A percentile compares a stretch with the other conserved stretches of the same genome.
These are phyloP conservation scores for Synchytrium microbalum DNA, from an alignment of 371 early-diverging fungal genomes.

Conservation along the genomic window DNA sequence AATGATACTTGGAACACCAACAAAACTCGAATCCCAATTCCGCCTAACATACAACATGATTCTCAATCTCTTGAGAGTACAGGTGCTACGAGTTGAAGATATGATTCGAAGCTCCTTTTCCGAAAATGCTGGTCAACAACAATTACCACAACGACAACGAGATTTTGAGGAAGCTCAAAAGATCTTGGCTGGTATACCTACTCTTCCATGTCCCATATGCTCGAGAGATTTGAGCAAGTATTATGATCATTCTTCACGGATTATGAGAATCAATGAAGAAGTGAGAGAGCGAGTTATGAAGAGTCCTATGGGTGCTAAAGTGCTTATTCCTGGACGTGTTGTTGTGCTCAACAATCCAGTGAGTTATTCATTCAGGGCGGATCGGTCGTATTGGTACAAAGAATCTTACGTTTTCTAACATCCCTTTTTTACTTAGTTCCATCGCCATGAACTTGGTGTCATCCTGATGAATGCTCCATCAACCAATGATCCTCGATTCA, in stretches of 20 bases:
- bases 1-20: constrained; percentile 68
- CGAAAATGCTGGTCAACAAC: constrained; percentile 98
- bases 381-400: neutral
- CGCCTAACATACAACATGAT: constrained; percentile 56
- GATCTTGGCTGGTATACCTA: too few relatives aligned
- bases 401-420: neutral
- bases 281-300: constrained; percentile 56
- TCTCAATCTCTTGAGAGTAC: constrained; percentile 72
- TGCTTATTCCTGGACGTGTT: too few relatives aligned
- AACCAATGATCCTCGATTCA: constrained; percentile 1
- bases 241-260: too few relatives aligned
- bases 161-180: constrained; percentile 48
- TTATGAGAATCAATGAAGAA: too few relatives aligned
- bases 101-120: constrained; percentile 93
- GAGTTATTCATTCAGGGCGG: too few relatives aligned
- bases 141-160: constrained; percentile 74
- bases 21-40: constrained; percentile 51
- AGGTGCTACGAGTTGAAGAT: constrained; percentile 90
- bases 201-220: too few relatives aligned
- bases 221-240: too few relatives aligned
- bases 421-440: constrained; percentile 26
- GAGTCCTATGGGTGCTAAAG: too few relatives aligned
- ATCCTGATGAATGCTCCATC: constrained; percentile 45
- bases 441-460: constrained; percentile 60
- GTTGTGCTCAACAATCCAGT: too few relatives aligned